Evolutionary conservation across 345 rosid species (phyloP), one percentile per base, ranked within the genome.

Genomic region (Sisymbrium altissimum): DNA sequence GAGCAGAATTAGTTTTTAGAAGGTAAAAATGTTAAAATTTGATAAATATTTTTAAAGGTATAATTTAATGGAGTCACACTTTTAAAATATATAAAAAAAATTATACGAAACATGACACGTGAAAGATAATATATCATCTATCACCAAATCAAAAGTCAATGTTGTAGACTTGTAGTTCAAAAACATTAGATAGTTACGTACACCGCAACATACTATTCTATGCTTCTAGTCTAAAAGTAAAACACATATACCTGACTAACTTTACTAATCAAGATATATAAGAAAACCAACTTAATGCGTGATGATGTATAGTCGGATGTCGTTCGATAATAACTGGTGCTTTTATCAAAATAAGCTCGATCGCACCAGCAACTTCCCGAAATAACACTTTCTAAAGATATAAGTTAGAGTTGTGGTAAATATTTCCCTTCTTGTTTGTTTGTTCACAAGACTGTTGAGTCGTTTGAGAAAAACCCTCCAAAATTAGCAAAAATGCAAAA

Each of bases 401-500:
- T 68, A 52, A 61, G 10, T 12, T 50, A 46, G 44, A 40, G 39
- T 50, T 41, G 38, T 3, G 57, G n/a, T 11, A 54, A 58, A 50
- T 44, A 7, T 4, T 29, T 50, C 27, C 39, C 2, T 46, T 52
- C 30, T 50, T 15, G 39, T 60, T 60, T 10, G 57, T 75, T 68
- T 67, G 79, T 75, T 68, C 57, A 35, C 33, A 61, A 35, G 59
- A 69, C 75, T 21, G 74, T 68, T 75, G 5, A 5, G 70, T 73
- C 38, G 70, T 69, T 67, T 60, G 21, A 52, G 60, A 32, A 32
- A 60, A 50, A 11, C 9, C 43, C 35, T 10, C 60, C 66, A 74
- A 50, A 75, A 68, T 32, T 75, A 59, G 79, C 64, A 35, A 41
- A 38, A 21, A 29, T 35, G 58, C 23, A 74, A 58, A 49, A 66